Evolutionary conservation across 23 red algal genomes (phyloP), one percentile per base, ranked within the genome.

Genomic region (Gracilaria domingensis): DNA sequence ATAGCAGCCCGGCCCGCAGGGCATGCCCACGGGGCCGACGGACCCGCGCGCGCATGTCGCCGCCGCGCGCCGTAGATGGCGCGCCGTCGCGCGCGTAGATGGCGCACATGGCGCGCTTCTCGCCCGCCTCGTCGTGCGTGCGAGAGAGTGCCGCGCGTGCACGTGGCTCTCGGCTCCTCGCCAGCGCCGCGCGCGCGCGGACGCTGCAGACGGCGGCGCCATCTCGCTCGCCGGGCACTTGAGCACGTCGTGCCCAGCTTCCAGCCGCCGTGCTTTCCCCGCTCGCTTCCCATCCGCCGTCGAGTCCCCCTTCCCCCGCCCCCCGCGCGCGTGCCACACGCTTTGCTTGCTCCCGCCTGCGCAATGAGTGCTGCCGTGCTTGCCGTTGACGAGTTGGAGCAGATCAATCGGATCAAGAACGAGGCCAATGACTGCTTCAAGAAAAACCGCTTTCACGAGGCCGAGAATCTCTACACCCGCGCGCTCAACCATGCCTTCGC

Each of bases 401-500:
- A 17, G 4, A 48, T 90, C 36, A 74, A 80, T 47, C 36, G 81
- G 23, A 29, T 90, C 39, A 90, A 90, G 74, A 53, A 70, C 32
- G 8, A 79, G 26, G 87, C 87, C 57, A 90, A 90, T 69, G 53
- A 64, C 38, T 70, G 66, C 74, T 90, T 90, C 24, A 90, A 90
- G 74, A 25, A 34, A 5, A 71, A 81, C 40, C 71, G 74, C 21
- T 81, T 90, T 33, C 45, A 60, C 35, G 87, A 90, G 20, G 87
- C 87, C 11, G 87, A 61, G 48, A 13, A 80, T 3, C 50, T 90
- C 12, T 90, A 90, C 73, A 80, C 87, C 30, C 28, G 12, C 4
- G 87, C 87, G 24, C 53, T 90, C 76, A 71, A 69, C 21, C 49
- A 81, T n/a, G 87, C 87, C 36, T 23, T 21, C 23, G 25, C n/a